Percentiles rank a stretch among this genome's conserved stretches.
phyloP scores from a whole-genome alignment of 768 basidiomycete genomes.

The Lactarius pseudohatsudake region DNA sequence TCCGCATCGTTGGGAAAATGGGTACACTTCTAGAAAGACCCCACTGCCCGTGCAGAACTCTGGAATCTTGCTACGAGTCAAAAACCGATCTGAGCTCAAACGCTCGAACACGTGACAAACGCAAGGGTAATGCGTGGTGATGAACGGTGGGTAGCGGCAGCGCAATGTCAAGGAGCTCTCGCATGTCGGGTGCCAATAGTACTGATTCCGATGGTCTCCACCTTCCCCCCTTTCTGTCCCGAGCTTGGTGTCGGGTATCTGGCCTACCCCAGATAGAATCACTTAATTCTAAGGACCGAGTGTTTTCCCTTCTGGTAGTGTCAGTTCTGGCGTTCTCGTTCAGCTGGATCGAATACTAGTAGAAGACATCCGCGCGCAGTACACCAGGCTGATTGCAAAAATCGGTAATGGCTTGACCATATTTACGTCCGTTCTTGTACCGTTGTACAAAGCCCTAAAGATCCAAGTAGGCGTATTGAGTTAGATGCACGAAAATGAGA shows the following conservation, averaged over 20 bases:
- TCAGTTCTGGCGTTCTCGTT: slow-evolving; percentile 56
- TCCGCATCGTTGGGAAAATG: neutral
- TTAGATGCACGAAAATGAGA: neutral
- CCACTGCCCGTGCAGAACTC: slow-evolving; percentile 53
- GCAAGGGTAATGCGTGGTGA: slow-evolving; percentile 2
- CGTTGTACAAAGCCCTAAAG: slow-evolving; percentile 49
- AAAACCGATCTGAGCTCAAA: slow-evolving; percentile 50
- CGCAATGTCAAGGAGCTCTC: slow-evolving; percentile 49
- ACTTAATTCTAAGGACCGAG: slow-evolving; percentile 51
- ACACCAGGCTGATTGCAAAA: slow-evolving; percentile 49
- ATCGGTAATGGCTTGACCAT: slow-evolving; percentile 58
- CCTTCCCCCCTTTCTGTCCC: slow-evolving; percentile 58
- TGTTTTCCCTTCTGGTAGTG: slow-evolving; percentile 48
- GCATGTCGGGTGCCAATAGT: slow-evolving; percentile 58
- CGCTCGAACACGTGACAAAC: slow-evolving; percentile 15
- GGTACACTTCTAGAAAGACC: slow-evolving; percentile 62
- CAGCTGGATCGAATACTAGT: slow-evolving; percentile 58
- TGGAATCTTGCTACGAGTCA: slow-evolving; percentile 63
- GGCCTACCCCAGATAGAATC: slow-evolving; percentile 61
- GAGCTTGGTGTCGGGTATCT: slow-evolving; percentile 51
- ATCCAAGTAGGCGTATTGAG: neutral
- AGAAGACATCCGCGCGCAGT: slow-evolving; percentile 61
- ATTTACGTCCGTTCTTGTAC: slow-evolving; percentile 68
- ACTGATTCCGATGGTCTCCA: slow-evolving; percentile 61
- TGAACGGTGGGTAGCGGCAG: slow-evolving; percentile 54